These are phyloP conservation scores for Carex scoparia DNA, from an alignment of 176 grass and related monocot species.

Conservation along the genomic window DNA sequence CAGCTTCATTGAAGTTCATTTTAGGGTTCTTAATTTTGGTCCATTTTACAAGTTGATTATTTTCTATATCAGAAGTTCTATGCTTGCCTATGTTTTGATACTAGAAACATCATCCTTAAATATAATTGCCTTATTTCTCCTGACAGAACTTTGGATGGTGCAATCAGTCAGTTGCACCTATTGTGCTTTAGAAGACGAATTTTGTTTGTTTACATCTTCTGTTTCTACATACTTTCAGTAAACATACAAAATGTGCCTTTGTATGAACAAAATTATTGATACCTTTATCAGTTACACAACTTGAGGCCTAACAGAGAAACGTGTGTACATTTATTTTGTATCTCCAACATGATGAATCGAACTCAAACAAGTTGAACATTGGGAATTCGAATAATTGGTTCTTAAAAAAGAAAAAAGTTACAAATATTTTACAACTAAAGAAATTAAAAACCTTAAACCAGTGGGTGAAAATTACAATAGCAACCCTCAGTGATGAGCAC, in stretches of 20 bases:
- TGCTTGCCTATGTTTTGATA: not conserved
- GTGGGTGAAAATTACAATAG: not conserved
- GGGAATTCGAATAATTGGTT: not conserved
- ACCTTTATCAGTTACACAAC: not conserved
- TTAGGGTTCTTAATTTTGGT: not conserved
- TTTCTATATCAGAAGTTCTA: not conserved
- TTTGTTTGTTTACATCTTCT: not conserved
- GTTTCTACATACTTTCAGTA: not conserved
- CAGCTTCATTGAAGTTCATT: not conserved
- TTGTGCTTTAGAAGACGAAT: not conserved
- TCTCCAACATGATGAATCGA: not conserved
- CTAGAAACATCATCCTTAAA: not conserved
- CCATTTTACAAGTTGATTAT: not conserved
- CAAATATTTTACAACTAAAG: constrained; percentile 15
- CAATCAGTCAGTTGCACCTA: not conserved
- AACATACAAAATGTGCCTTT: not conserved
- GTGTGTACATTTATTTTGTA: not conserved
- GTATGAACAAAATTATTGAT: not conserved
- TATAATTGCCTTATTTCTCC: not conserved
- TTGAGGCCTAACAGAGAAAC: not conserved
- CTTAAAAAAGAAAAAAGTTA: not conserved
- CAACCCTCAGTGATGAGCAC: not conserved
- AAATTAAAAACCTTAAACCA: not conserved
- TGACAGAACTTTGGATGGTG: not conserved
- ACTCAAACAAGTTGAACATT: not conserved